Conservation (phyloP, 371 early-diverging fungal genomes). For the Syncephalastrum racemosum region DNA sequence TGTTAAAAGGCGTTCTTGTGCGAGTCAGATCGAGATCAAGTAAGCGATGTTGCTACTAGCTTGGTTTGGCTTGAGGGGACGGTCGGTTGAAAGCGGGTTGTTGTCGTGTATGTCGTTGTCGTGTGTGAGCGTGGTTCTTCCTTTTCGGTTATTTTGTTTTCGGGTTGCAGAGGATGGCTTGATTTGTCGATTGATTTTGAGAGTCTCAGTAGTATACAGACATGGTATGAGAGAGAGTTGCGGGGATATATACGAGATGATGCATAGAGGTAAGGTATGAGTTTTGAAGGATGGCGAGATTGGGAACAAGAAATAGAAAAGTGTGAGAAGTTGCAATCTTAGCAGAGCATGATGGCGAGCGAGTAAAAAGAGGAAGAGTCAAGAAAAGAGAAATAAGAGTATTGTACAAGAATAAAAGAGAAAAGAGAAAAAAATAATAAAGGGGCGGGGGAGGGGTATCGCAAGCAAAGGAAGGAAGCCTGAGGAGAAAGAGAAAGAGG, state of each 20-base stretch:
- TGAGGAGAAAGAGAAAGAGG: slow-evolving; percentile 8
- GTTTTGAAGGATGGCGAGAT: slow-evolving; percentile 8
- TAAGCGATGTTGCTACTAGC: background rate
- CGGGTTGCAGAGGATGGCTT: slow-evolving; percentile 1
- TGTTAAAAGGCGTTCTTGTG: background rate
- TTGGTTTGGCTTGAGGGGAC: background rate
- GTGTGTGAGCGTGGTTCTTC: background rate
- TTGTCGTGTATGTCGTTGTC: background rate
- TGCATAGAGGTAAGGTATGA: background rate
- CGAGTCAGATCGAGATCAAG: slow-evolving; percentile 1
- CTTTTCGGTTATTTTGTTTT: slow-evolving; percentile 1
- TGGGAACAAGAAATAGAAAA: background rate
- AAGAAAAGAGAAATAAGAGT: slow-evolving; percentile 5
- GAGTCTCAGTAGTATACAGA: slow-evolving; percentile 9
- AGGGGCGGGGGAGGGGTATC: too few species aligned
- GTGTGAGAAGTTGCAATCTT: slow-evolving; percentile 4
- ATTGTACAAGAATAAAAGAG: slow-evolving; percentile 7
- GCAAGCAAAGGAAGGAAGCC: background rate
- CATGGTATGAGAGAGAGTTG: slow-evolving; percentile 5
- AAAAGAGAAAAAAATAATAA: slow-evolving; percentile 8
- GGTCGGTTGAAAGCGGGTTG: background rate
- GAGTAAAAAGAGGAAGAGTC: slow-evolving; percentile 5
- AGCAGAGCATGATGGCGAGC: slow-evolving; percentile 11
- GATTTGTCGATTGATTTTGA: background rate
- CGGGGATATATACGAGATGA: too few species aligned